Evolutionary conservation across 176 grass and related monocot species (phyloP).

Genomic region (Eremochloa ophiuroides): DNA sequence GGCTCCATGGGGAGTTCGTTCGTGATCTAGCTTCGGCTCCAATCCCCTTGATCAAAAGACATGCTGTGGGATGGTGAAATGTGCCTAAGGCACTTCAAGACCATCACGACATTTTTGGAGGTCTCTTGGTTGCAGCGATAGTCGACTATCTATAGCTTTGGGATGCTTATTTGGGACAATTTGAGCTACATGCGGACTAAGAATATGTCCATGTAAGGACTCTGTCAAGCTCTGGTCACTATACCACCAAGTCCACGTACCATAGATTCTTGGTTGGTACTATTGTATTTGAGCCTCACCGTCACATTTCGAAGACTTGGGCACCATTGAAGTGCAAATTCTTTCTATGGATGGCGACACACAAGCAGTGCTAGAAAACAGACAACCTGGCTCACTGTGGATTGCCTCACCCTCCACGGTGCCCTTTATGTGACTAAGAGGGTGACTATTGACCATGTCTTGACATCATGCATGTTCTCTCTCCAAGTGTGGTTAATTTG

Average conservation of each 20-base stretch:
- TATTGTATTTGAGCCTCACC: neutral
- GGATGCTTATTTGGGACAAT: neutral
- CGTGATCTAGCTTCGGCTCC: neutral
- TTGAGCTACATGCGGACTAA: neutral
- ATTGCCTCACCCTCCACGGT: neutral
- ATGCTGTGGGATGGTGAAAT: neutral
- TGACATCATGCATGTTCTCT: neutral
- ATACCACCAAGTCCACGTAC: neutral
- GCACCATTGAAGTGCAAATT: neutral
- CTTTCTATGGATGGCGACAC: neutral
- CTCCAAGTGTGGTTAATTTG: neutral
- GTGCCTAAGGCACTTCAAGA: neutral
- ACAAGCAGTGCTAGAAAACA: neutral
- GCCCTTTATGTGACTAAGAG: neutral
- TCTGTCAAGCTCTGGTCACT: neutral
- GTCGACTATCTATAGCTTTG: neutral
- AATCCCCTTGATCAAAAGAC: neutral
- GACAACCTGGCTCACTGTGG: neutral
- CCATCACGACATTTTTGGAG: neutral
- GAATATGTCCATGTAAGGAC: neutral
- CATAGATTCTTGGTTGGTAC: neutral
- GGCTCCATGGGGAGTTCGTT: too few species aligned
- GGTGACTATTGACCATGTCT: neutral
- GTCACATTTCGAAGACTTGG: neutral
- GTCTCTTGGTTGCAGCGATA: neutral